Evolutionary conservation across 2,329 filamentous ascomycete species (phyloP).

Genomic region (Mycocentrospora acerina): DNA sequence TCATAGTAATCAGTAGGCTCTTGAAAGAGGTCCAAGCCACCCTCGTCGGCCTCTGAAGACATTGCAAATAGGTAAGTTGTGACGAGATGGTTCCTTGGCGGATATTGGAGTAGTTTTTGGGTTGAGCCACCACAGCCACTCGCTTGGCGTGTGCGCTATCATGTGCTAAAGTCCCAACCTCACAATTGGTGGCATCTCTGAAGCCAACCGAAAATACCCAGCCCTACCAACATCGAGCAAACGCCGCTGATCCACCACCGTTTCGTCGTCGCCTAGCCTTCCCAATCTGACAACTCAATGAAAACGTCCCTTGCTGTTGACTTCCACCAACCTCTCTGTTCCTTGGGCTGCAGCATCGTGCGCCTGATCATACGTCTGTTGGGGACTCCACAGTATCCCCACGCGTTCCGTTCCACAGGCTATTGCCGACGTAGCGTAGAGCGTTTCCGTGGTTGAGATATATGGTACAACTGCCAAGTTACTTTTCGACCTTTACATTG

Average conservation of each 20-base stretch:
- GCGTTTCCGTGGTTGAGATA: constrained; percentile 13
- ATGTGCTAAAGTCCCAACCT: too few species aligned
- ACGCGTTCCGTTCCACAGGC: constrained; percentile 6
- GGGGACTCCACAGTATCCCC: constrained; percentile 12
- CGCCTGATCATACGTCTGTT: constrained; percentile 13
- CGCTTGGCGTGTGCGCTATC: neutral
- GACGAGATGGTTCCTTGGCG: constrained; percentile 16
- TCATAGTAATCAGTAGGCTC: constrained; percentile 82
- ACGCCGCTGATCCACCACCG: too few species aligned
- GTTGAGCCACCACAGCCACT: constrained; percentile 12
- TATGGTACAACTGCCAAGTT: constrained; percentile 5
- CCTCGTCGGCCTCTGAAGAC: constrained; percentile 36
- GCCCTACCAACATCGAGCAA: neutral
- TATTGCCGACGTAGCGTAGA: constrained; percentile 5
- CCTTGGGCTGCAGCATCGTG: constrained; percentile 7
- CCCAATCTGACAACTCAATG: constrained; percentile 1
- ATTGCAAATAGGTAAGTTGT: constrained; percentile 19
- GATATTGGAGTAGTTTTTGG: constrained; percentile 20
- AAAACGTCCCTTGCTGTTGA: constrained; percentile 7
- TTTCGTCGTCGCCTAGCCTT: too few species aligned
- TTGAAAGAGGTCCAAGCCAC: constrained; percentile 64
- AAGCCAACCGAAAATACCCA: neutral
- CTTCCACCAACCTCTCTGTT: neutral
- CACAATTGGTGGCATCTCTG: too few species aligned
- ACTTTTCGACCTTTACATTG: neutral